These are phyloP conservation scores for Verticillium klebahnii DNA, from an alignment of 2,329 filamentous ascomycete genomes.

Conservation along the genomic window DNA sequence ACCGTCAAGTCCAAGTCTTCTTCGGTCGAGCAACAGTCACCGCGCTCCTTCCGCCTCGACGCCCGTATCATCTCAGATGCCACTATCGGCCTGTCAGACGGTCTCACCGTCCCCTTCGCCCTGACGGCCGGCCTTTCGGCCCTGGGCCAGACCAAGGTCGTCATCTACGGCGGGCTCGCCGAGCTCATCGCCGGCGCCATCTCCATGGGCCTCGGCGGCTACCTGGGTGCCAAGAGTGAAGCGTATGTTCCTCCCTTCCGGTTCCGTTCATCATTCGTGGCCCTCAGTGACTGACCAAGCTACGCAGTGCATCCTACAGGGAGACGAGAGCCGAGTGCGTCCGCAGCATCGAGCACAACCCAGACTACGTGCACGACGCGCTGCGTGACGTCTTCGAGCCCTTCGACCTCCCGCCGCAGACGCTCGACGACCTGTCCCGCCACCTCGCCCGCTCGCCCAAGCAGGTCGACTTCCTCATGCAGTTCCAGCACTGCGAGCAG, in stretches of 20 bases:
- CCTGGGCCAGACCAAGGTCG: conserved; percentile 59
- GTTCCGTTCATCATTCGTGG: not conserved
- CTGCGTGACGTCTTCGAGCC: conserved; percentile 46
- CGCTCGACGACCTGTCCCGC: conserved; percentile 11
- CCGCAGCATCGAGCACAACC: conserved; percentile 37
- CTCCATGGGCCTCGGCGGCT: conserved; percentile 73
- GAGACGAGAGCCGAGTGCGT: conserved; percentile 31
- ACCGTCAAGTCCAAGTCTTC: not conserved
- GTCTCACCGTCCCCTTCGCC: conserved; percentile 75
- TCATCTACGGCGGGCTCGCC: conserved; percentile 68
- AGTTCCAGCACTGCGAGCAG: conserved; percentile 48
- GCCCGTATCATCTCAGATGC: conserved; percentile 17
- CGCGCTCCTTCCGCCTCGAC: conserved; percentile 10
- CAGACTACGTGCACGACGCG: conserved; percentile 28
- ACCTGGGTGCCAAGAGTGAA: conserved; percentile 61
- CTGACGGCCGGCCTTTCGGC: conserved; percentile 68
- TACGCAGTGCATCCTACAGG: conserved; percentile 11
- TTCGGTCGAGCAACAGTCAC: not conserved
- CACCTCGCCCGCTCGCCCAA: conserved; percentile 27
- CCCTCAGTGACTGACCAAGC: not conserved
- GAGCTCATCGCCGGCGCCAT: conserved; percentile 74
- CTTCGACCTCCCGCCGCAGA: conserved; percentile 38
- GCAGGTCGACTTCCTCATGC: conserved; percentile 54
- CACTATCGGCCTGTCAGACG: conserved; percentile 68
- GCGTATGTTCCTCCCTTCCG: conserved; percentile 6